Evolutionary conservation across 2,329 filamentous ascomycete genomes (phyloP).

Genomic region (Calonectria naviculata): DNA sequence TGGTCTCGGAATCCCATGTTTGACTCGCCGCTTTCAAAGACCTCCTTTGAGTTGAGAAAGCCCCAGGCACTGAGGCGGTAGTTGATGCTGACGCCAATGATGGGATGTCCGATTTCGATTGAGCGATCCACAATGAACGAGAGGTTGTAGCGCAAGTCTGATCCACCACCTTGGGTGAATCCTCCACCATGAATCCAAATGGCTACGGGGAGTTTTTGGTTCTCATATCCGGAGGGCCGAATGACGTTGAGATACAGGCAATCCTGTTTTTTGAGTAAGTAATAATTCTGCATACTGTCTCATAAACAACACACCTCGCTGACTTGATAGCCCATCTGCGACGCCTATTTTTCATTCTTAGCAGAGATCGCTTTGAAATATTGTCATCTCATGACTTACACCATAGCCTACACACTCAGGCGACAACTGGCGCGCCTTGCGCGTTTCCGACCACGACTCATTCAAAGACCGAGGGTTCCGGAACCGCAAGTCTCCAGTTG

Average conservation of each 20-base stretch:
- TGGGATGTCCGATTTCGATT: slow-evolving; percentile 47
- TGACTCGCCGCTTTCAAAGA: slow-evolving; percentile 51
- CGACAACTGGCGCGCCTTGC: not conserved
- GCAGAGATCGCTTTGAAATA: not conserved
- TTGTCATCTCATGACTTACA: not conserved
- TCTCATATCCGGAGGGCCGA: slow-evolving; percentile 22
- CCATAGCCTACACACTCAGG: slow-evolving; percentile 14
- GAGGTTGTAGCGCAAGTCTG: slow-evolving; percentile 67
- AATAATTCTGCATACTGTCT: not conserved
- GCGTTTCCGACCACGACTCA: not conserved
- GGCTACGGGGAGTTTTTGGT: slow-evolving; percentile 24
- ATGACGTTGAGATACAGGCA: slow-evolving; percentile 30
- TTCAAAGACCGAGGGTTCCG: slow-evolving; percentile 12
- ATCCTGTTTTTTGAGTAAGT: slow-evolving; percentile 11
- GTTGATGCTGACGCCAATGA: slow-evolving; percentile 33
- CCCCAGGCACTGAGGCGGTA: slow-evolving; percentile 49
- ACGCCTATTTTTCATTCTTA: not conserved
- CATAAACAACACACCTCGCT: not conserved
- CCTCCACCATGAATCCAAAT: slow-evolving; percentile 49
- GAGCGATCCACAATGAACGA: slow-evolving; percentile 63
- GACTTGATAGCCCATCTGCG: slow-evolving; percentile 1
- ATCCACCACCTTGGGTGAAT: slow-evolving; percentile 49
- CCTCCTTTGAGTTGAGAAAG: slow-evolving; percentile 57
- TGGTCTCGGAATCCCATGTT: slow-evolving; percentile 64
- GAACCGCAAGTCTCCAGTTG: slow-evolving; percentile 4